Base-by-base conservation (phyloP, 176 grass and related monocot genomes). In the Aegilops tauschii region DNA sequence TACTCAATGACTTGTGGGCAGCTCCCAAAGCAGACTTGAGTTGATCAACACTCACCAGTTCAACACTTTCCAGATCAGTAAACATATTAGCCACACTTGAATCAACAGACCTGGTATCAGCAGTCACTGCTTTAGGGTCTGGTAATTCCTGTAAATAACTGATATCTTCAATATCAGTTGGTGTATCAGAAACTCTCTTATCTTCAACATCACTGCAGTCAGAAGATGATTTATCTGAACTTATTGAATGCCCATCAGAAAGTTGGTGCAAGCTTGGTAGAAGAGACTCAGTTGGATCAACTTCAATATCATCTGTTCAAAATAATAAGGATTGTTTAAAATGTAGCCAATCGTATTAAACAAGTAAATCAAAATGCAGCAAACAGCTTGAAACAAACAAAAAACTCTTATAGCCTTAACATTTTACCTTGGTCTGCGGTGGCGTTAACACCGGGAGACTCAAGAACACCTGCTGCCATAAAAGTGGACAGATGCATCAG, bases 21-120 rank as follows among this genome's bases (percentile, higher is more conserved):
- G 90, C 65, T 92, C 65, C 63, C 30, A 99, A 85, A 71, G 90
- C 92, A 93, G 85, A 85, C 92, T 90, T 99, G 67, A 99, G 80
- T 54, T 92, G 90, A 83, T 94, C 89, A 23, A 87, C 25, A 30
- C 12, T 97, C 71, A 92, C 80, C 28, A 86, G 61, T 65, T 94
- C 90, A 83, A 74, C 80, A n/a, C 73, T 86, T 85, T 91, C 90
- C 10, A 88, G 50, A 81, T 97, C 94, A 47, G 81, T 61, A 76
- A 82, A 76, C 32, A 92, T 82, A 54, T 81, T 91, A 71, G 86
- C 88, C 9, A 81, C 23, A 28, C 87, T 87, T 80, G 85, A 93
- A 82, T 96, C 92, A 35, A 92, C 10, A 39, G 90, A 94, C 61
- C 92, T 93, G 17, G 80, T 56, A 58, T 91, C 88, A 82, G 86